A percentile compares a stretch with the other conserved stretches of the same genome.
These are phyloP conservation scores for Populus hybrid DNA, from an alignment of 441 rosid genomes.

Conservation along the genomic window DNA sequence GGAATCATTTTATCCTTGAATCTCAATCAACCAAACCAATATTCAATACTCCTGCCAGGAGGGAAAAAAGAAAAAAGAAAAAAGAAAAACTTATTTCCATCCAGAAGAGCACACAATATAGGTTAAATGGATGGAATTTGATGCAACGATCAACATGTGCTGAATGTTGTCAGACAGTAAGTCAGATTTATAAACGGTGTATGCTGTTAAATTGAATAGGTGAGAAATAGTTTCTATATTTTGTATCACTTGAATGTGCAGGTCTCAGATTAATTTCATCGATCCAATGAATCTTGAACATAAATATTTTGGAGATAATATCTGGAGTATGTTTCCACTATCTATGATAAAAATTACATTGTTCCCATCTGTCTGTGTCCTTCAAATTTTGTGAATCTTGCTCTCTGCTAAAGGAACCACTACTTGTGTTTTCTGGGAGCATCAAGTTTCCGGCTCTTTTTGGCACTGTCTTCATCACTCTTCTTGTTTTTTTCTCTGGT, in stretches of 20 bases:
- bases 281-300: background rate
- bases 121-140: background rate
- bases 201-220: background rate
- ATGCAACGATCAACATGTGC: background rate
- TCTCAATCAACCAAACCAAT: background rate
- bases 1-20: background rate
- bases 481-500: slow-evolving; percentile 41
- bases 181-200: background rate
- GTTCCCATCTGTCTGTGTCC: background rate
- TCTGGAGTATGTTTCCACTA: background rate
- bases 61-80: background rate
- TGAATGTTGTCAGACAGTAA: background rate
- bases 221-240: background rate
- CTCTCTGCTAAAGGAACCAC: slow-evolving; percentile 19
- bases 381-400: background rate
- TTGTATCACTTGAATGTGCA: background rate
- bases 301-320: background rate
- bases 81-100: background rate
- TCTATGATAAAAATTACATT: slow-evolving; percentile 7
- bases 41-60: background rate
- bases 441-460: slow-evolving; percentile 15
- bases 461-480: slow-evolving; percentile 25
- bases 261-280: background rate
- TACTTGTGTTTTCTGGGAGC: slow-evolving; percentile 20
- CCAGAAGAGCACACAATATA: too few species aligned